Evolutionary conservation across 2,329 filamentous ascomycete genomes (phyloP), one percentile per base, ranked within the genome.

Genomic region (Cytospora leucostoma): DNA sequence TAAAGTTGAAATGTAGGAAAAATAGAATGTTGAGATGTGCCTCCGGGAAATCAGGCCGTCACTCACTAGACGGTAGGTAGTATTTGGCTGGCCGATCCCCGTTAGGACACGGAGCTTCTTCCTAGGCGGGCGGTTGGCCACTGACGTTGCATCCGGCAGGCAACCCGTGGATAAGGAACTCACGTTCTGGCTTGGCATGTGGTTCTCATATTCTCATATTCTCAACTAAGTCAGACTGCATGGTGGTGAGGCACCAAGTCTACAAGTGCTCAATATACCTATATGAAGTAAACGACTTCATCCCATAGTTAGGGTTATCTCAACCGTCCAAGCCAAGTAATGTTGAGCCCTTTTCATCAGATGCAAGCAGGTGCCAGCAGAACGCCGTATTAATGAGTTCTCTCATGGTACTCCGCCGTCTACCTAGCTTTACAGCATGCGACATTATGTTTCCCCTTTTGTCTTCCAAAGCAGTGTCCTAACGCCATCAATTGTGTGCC

Each of bases 321-420:
- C 27, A 27, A 27, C 27, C 27, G 27, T 27, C 27, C 27, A 27
- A 27, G 27, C 27, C 27, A 27, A 4, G 27, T 4, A 27, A 27
- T 4, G 27, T 27, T 27, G 2, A 27, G 27, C 27, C 27, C 27
- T 27, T 27, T 27, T 27, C 27, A 27, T 27, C 27, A 4, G 27
- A 27, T 27, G 27, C 27, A 27, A 27, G 27, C 57, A 66, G 52
- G 63, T 57, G 66, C 66, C 61, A 66, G 62, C 62, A 66, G 60
- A 72, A 72, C 70, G 71, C 71, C 70, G 62, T 66, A 64, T 64
- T 68, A 67, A 66, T 70, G 68, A 69, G 66, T 67, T 67, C 65
- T 60, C 60, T 67, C 65, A 56, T 67, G 66, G 66, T 68, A 67
- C 66, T 70, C 40, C 44, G 50, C 33, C 55, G 38, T 53, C 49